Conservation (phyloP, 2,329 filamentous ascomycete species). For the Elsinoe arachidis region DNA sequence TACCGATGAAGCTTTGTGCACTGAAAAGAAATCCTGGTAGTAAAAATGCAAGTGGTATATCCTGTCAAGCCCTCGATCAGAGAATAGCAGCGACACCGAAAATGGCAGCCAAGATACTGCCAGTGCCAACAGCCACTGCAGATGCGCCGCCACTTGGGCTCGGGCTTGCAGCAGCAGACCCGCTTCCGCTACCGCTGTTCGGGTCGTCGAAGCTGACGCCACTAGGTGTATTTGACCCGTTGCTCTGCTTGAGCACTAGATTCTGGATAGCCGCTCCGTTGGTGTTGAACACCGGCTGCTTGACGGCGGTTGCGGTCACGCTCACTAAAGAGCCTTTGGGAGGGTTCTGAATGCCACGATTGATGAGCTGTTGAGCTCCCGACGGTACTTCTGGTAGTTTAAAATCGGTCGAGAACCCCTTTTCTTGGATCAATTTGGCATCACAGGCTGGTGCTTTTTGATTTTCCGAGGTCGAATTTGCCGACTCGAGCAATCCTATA, state of each 20-base stretch:
- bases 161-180: constrained; percentile 1
- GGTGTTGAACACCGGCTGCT: constrained; percentile 48
- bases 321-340: constrained; percentile 49
- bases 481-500: constrained; percentile 55
- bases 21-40: no score
- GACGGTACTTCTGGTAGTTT: constrained; percentile 61
- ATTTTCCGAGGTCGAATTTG: constrained; percentile 48
- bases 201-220: constrained; percentile 23
- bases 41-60: no score
- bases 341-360: constrained; percentile 61
- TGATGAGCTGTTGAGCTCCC: constrained; percentile 62
- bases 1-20: no score
- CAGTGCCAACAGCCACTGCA: constrained; percentile 4
- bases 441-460: constrained; percentile 57
- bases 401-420: constrained; percentile 70
- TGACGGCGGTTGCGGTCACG: constrained; percentile 49
- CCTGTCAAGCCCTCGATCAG: background rate
- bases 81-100: constrained; percentile 13
- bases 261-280: constrained; percentile 52
- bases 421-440: constrained; percentile 55
- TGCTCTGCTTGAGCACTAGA: constrained; percentile 50
- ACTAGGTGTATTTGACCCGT: constrained; percentile 48
- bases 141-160: constrained; percentile 11
- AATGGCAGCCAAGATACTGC: constrained; percentile 8
- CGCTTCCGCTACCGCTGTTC: constrained; percentile 3